Percentiles rank a stretch among this genome's conserved stretches.
These are phyloP conservation scores for Termitomyces sp. DNA, from an alignment of 768 basidiomycete genomes.

Conservation along the genomic window DNA sequence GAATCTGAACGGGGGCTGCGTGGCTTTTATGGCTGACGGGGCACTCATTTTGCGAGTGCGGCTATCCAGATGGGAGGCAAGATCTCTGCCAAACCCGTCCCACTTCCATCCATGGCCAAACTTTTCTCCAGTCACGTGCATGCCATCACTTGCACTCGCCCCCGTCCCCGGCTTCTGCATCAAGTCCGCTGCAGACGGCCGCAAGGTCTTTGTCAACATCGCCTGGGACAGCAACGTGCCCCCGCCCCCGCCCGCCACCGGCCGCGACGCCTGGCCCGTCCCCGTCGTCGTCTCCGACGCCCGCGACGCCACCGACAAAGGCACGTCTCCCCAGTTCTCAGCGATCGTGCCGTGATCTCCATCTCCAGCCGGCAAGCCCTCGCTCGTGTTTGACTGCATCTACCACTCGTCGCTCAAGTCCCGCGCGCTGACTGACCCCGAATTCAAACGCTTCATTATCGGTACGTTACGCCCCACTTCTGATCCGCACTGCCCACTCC, in stretches of 20 bases:
- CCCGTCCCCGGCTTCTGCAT: constrained; percentile 69
- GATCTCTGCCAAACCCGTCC: no score
- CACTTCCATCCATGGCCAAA: neutral
- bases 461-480: constrained; percentile 35
- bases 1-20: constrained; percentile 25
- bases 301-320: constrained; percentile 63
- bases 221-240: constrained; percentile 67
- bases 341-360: neutral
- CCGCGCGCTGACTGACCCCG: constrained; percentile 50
- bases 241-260: constrained; percentile 55
- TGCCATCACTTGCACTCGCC: constrained; percentile 32
- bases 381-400: constrained; percentile 70
- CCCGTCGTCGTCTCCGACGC: constrained; percentile 67
- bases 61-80: no score
- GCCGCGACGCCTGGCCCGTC: constrained; percentile 50
- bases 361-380: constrained; percentile 55
- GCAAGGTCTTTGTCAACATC: constrained; percentile 72
- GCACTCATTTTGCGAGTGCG: no score
- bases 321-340: constrained; percentile 22
- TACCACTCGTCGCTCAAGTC: constrained; percentile 55
- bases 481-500: neutral
- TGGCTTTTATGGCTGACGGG: constrained; percentile 15
- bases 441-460: constrained; percentile 65
- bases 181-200: constrained; percentile 46
- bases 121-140: constrained; percentile 4